Base-by-base conservation (phyloP, 192 early-diverging fungal species). In the Coemansia sp. region DNA sequence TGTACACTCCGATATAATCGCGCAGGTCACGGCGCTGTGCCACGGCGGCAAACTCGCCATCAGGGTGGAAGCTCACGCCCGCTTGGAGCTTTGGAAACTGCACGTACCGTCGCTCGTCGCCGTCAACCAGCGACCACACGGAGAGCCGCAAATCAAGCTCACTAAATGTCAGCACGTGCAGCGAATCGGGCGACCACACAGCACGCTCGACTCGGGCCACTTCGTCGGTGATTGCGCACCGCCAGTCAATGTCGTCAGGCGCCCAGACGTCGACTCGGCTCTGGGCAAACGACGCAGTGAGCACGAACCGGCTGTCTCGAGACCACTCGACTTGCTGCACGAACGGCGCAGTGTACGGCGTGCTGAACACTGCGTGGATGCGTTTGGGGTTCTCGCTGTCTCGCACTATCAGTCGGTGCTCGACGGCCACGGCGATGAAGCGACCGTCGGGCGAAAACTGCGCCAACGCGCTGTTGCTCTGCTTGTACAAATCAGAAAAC, bases 181-280 rank as follows among this genome's bases (percentile, higher is more conserved):
- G 51, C 11, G 69, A 64, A 39, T 77, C 71, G 17, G 35, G 55
- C n/a, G 60, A 17, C 43, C 59, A 75, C 81, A 83, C 60, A 45
- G 53, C 29, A 75, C 81, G 29, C 31, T 45, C 62, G 19, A 83
- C 54, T 1, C 71, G 66, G 0, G 61, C 54, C 2, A 72, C 74
- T 31, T 72, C 65, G 50, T 83, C 82, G 5, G 62, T 62, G 10
- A 83, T 68, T 6, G 69, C 27, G 64, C 73, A 73, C 14, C 70
- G 69, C 73, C 73, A 80, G 4, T 21, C 19, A 35, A 72, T 70
- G 70, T 83, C 82, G 1, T 65, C 57, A 0, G 80, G n/a, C 16
- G 64, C 67, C 82, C 82, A 80, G 19, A 80, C 77, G 58, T 83
- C 74, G 12, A 80, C 82, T 6, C 68, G 72, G 65, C 61, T 64